Evolutionary conservation across 805 yeast genomes (phyloP).

Genomic region (Ogataea glucozyma): DNA sequence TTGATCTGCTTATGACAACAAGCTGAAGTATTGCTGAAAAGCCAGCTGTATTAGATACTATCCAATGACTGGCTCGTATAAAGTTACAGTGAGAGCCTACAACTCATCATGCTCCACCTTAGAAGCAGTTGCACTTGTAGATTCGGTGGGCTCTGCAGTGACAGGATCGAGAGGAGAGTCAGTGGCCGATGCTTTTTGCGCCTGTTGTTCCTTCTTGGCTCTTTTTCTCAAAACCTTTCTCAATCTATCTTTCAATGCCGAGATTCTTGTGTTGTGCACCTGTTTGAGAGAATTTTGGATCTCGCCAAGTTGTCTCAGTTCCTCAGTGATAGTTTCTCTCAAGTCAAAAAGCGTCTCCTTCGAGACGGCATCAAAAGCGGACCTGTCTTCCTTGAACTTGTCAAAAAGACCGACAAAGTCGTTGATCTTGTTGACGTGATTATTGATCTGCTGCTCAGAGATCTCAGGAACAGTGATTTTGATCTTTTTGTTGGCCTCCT

Average conservation of each 20-base stretch:
- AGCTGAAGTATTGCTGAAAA: not conserved
- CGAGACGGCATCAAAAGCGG: slow-evolving; percentile 15
- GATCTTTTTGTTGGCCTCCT: slow-evolving; percentile 49
- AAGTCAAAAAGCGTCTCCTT: slow-evolving; percentile 28
- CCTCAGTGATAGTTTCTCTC: slow-evolving; percentile 25
- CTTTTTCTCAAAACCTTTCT: slow-evolving; percentile 21
- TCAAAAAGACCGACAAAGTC: slow-evolving; percentile 33
- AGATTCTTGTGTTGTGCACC: slow-evolving; percentile 33
- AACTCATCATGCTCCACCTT: slow-evolving; percentile 22
- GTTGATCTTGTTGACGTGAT: slow-evolving; percentile 27
- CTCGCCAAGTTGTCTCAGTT: slow-evolving; percentile 20
- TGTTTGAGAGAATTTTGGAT: slow-evolving; percentile 21
- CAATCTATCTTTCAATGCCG: slow-evolving; percentile 26
- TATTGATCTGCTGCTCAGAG: slow-evolving; percentile 32
- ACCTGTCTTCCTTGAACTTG: slow-evolving; percentile 28
- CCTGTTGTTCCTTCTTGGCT: slow-evolving; percentile 21
- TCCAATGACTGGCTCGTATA: not conserved
- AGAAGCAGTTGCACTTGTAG: not conserved
- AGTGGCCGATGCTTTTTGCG: not conserved
- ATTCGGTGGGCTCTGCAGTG: too few relatives aligned
- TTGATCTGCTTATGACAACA: too few relatives aligned
- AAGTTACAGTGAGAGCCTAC: slow-evolving; percentile 7
- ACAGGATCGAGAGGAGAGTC: too few relatives aligned
- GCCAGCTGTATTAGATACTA: not conserved
- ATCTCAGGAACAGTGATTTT: slow-evolving; percentile 33